Evolutionary conservation across 2,329 filamentous ascomycete species (phyloP).

Genomic region (Ceratocystis huliohia): DNA sequence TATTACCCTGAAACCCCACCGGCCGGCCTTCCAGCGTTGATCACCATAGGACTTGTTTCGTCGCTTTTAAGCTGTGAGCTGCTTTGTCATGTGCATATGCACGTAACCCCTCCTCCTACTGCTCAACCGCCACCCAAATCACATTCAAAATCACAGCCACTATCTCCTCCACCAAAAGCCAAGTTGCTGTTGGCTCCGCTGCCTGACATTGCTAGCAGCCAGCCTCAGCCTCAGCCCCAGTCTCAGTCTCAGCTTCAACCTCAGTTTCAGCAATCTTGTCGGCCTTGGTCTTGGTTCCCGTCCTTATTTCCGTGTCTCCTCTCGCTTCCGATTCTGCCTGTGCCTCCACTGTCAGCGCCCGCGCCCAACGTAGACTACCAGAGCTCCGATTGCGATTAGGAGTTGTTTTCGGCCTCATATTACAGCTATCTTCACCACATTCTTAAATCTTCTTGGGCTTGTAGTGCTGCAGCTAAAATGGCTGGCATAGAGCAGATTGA

Average conservation of each 20-base stretch:
- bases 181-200: background rate
- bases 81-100: slow-evolving; percentile 21
- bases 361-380: background rate
- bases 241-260: background rate
- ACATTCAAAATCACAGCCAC: background rate
- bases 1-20: background rate
- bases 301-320: background rate
- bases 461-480: slow-evolving; percentile 40
- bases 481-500: slow-evolving; percentile 93
- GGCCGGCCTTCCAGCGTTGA: slow-evolving; percentile 10
- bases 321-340: background rate
- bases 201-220: background rate
- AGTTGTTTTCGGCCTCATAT: slow-evolving; percentile 12
- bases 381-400: slow-evolving; percentile 7
- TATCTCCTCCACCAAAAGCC: background rate
- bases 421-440: slow-evolving; percentile 7
- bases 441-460: slow-evolving; percentile 13
- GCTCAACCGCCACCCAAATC: slow-evolving; percentile 21
- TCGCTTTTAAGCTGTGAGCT: slow-evolving; percentile 21
- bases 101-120: slow-evolving; percentile 13
- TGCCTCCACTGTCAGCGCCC: background rate
- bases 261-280: background rate
- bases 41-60: slow-evolving; percentile 19
- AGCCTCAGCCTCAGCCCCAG: background rate
- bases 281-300: background rate